phyloP scores from a whole-genome alignment of 176 grass and related monocot species.

The Stipa capillata region DNA sequence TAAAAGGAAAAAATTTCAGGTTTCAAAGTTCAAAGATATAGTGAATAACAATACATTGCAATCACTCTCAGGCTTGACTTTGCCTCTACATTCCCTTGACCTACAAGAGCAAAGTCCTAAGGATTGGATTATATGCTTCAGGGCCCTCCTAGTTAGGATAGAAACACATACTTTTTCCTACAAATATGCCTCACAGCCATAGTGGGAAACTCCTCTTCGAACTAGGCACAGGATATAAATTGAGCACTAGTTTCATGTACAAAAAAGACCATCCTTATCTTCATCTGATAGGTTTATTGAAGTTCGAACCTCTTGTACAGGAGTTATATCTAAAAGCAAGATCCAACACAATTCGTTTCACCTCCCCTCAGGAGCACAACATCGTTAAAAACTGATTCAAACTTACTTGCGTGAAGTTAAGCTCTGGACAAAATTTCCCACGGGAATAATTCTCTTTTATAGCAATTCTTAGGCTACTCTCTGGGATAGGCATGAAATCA shows the following conservation, averaged over 20 bases:
- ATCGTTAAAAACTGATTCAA: not conserved
- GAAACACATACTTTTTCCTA: not conserved
- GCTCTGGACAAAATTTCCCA: conserved; percentile 59
- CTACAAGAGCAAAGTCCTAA: not conserved
- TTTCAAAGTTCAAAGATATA: not conserved
- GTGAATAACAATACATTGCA: not conserved
- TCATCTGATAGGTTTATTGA: not conserved
- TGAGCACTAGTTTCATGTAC: not conserved
- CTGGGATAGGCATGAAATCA: conserved; percentile 66
- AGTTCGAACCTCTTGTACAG: not conserved
- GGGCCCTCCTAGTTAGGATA: not conserved
- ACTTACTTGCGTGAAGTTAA: conserved; percentile 57
- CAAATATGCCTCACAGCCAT: not conserved
- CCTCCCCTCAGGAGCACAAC: not conserved
- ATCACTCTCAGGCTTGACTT: not conserved
- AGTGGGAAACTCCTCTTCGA: not conserved
- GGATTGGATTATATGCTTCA: not conserved
- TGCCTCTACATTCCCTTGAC: not conserved
- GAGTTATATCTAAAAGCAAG: not conserved
- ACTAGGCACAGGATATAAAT: not conserved
- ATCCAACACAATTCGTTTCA: not conserved
- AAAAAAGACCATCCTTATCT: not conserved
- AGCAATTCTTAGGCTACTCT: conserved; percentile 45
- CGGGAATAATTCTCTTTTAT: conserved; percentile 69
- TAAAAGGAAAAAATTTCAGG: not conserved